These are phyloP conservation scores for Candida coquimbonensis DNA, from an alignment of 805 yeast species.

Conservation along the genomic window DNA sequence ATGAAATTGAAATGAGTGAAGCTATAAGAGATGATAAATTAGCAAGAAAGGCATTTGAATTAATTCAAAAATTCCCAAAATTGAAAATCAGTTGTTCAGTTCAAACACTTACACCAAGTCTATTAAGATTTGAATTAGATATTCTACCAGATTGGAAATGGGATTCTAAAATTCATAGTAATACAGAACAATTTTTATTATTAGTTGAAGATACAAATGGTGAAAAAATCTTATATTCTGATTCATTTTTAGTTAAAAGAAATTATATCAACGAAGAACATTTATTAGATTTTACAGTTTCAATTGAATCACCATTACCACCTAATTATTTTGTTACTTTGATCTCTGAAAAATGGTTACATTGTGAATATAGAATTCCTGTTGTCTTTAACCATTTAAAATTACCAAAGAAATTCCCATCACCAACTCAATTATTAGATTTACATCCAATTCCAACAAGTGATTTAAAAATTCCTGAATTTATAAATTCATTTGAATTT, in stretches of 20 bases:
- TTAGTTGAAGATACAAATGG: slow-evolving; percentile 83
- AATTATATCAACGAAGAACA: slow-evolving; percentile 48
- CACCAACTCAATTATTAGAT: slow-evolving; percentile 52
- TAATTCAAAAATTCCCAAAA: slow-evolving; percentile 69
- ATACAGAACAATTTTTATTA: slow-evolving; percentile 57
- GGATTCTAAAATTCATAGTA: slow-evolving; percentile 60
- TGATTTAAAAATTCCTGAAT: slow-evolving; percentile 43
- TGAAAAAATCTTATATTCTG: slow-evolving; percentile 57
- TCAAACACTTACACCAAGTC: slow-evolving; percentile 71
- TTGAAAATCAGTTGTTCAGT: slow-evolving; percentile 49
- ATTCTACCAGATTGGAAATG: slow-evolving; percentile 71
- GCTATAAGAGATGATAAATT: slow-evolving; percentile 66
- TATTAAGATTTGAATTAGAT: slow-evolving; percentile 60
- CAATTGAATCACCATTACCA: slow-evolving; percentile 45
- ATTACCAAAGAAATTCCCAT: slow-evolving; percentile 58
- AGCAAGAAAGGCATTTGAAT: slow-evolving; percentile 52
- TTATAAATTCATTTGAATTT: slow-evolving; percentile 38
- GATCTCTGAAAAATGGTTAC: slow-evolving; percentile 81
- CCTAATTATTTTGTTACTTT: slow-evolving; percentile 72
- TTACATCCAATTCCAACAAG: slow-evolving; percentile 42
- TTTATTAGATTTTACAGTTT: slow-evolving; percentile 57
- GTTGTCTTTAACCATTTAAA: slow-evolving; percentile 44
- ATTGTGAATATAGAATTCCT: slow-evolving; percentile 58
- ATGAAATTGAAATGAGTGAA: slow-evolving; percentile 73
- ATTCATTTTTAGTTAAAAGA: slow-evolving; percentile 44